These are phyloP conservation scores for Pycnococcus provasolii DNA, from an alignment of 139 green algal genomes.

Conservation along the genomic window DNA sequence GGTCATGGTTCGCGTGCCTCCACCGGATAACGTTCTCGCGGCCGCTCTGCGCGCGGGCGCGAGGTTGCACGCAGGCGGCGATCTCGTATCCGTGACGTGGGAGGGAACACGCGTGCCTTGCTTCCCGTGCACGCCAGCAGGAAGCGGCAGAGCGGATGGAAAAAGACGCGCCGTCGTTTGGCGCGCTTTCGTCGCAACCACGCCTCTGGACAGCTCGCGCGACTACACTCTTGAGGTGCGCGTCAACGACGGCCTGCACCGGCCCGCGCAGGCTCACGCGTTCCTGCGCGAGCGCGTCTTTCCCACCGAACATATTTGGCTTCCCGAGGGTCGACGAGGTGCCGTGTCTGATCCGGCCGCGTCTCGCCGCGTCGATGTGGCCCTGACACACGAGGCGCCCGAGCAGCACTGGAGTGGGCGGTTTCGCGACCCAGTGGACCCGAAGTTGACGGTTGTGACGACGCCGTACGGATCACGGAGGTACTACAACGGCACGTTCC, in stretches of 20 bases:
- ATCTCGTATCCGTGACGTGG: too few species aligned
- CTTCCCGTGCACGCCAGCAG: too few species aligned
- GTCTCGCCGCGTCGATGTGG: neutral
- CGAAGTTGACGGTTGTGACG: constrained; percentile 20
- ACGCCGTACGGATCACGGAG: constrained; percentile 33
- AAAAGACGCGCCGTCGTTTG: neutral
- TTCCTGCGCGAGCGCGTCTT: constrained; percentile 24
- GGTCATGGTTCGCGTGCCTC: too few species aligned
- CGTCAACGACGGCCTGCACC: constrained; percentile 5
- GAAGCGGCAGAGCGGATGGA: too few species aligned
- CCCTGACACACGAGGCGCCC: neutral
- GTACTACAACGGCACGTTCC: constrained; percentile 42
- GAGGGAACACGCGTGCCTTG: too few species aligned
- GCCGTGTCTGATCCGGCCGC: neutral
- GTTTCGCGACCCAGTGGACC: constrained; percentile 17
- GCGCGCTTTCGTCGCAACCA: constrained; percentile 31
- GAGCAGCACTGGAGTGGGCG: constrained; percentile 29
- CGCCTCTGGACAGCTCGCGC: constrained; percentile 29
- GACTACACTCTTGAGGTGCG: constrained; percentile 22
- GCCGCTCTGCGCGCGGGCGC: too few species aligned
- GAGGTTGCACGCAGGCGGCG: too few species aligned
- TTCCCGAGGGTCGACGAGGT: constrained; percentile 3
- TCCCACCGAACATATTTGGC: constrained; percentile 31
- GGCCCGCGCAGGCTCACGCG: neutral
- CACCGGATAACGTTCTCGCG: too few species aligned